These are phyloP conservation scores for Penicillium pulvis DNA, from an alignment of 495 filamentous ascomycete species.

Conservation along the genomic window DNA sequence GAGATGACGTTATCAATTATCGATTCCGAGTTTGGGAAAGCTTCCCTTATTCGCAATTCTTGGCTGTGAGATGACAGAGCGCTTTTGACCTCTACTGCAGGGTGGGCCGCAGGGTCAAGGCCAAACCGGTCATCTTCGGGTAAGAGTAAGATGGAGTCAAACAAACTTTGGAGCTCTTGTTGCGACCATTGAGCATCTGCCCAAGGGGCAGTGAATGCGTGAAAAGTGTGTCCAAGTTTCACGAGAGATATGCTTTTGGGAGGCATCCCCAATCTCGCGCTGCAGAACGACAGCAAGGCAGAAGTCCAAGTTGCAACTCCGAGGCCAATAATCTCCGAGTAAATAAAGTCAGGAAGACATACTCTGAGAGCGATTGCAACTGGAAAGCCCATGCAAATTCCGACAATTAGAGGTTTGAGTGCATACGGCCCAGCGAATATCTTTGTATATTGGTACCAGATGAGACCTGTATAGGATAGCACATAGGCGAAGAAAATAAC, in stretches of 20 bases:
- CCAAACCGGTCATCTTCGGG: slow-evolving; percentile 35
- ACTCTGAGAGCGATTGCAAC: slow-evolving; percentile 47
- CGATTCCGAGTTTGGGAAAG: slow-evolving; percentile 46
- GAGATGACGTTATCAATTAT: slow-evolving; percentile 41
- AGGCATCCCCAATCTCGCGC: slow-evolving; percentile 47
- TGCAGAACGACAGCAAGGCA: slow-evolving; percentile 50
- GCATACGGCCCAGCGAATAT: slow-evolving; percentile 60
- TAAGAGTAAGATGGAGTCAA: slow-evolving; percentile 33
- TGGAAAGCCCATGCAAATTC: slow-evolving; percentile 49
- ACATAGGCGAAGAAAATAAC: slow-evolving; percentile 57
- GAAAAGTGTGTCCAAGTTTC: slow-evolving; percentile 40
- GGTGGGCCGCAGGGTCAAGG: slow-evolving; percentile 43
- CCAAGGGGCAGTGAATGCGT: slow-evolving; percentile 49
- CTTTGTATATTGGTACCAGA: slow-evolving; percentile 64
- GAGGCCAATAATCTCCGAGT: slow-evolving; percentile 54
- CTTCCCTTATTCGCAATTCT: slow-evolving; percentile 41
- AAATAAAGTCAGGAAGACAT: slow-evolving; percentile 40
- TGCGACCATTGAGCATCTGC: slow-evolving; percentile 52
- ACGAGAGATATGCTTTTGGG: slow-evolving; percentile 43
- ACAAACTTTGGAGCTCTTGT: slow-evolving; percentile 53
- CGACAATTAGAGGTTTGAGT: slow-evolving; percentile 51
- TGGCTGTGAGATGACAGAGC: slow-evolving; percentile 38
- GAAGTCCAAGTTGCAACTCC: slow-evolving; percentile 56
- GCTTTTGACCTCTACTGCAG: slow-evolving; percentile 52
- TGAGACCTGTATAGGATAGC: slow-evolving; percentile 56